Evolutionary conservation across 306 rosid species (phyloP).

Genomic region (Carpinus fangiana): DNA sequence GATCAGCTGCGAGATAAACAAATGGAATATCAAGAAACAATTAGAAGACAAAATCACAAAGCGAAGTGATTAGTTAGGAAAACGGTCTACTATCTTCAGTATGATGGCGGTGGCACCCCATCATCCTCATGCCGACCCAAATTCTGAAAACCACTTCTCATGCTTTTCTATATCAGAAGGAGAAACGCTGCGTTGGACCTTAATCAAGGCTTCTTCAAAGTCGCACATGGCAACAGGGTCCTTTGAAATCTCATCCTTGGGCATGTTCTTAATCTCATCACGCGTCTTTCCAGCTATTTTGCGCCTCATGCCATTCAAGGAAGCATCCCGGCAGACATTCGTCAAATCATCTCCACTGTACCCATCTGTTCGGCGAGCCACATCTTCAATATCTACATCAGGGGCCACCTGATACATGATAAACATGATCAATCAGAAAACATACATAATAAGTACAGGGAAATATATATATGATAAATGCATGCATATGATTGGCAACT

Average conservation of each 20-base stretch:
- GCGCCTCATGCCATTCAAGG: slow-evolving; percentile 97
- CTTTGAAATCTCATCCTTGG: slow-evolving; percentile 93
- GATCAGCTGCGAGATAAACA: slow-evolving; percentile 7
- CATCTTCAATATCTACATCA: slow-evolving; percentile 83
- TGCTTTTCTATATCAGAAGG: slow-evolving; percentile 83
- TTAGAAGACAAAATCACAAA: slow-evolving; percentile 18
- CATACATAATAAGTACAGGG: not conserved
- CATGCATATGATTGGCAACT: not conserved
- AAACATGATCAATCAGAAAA: slow-evolving; percentile 9
- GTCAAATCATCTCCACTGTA: slow-evolving; percentile 99
- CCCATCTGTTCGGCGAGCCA: slow-evolving; percentile 93
- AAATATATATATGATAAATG: not conserved
- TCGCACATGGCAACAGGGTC: slow-evolving; percentile 99
- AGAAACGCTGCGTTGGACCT: slow-evolving; percentile 96
- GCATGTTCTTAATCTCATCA: slow-evolving; percentile 93
- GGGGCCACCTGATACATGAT: slow-evolving; percentile 64
- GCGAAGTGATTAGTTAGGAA: not conserved
- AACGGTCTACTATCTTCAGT: slow-evolving; percentile 5
- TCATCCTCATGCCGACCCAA: slow-evolving; percentile 71
- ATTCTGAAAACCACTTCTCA: slow-evolving; percentile 94
- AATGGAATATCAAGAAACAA: slow-evolving; percentile 6
- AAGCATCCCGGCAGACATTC: slow-evolving; percentile 93
- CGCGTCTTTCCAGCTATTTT: slow-evolving; percentile 99
- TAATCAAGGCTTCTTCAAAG: slow-evolving; percentile 88
- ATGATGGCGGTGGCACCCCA: not conserved